These are phyloP conservation scores for Isatis lusitanica DNA, from an alignment of 441 rosid genomes.

Conservation along the genomic window DNA sequence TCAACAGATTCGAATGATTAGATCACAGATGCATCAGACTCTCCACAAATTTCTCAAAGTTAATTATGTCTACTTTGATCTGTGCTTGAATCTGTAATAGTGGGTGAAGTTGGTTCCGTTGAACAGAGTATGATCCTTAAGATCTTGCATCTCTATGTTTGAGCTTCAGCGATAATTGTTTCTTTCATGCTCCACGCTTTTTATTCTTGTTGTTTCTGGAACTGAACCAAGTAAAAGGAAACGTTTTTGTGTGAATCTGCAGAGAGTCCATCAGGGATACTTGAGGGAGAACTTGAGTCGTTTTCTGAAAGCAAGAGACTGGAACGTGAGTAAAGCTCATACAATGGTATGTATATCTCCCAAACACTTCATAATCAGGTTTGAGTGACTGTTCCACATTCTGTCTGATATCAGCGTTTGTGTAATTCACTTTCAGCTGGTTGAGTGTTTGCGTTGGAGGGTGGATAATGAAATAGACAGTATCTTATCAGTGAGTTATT, in stretches of 20 bases:
- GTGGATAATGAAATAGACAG: constrained; percentile 78
- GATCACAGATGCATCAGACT: constrained; percentile 12
- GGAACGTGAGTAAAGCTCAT: constrained; percentile 81
- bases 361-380: background rate
- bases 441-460: constrained; percentile 89
- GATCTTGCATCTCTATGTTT: background rate
- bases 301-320: constrained; percentile 87
- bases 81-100: constrained; percentile 1
- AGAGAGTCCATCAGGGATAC: constrained; percentile 88
- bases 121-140: background rate
- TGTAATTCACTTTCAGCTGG: constrained; percentile 51
- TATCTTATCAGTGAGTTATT: constrained; percentile 65
- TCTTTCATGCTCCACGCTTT: background rate
- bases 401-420: constrained; percentile 11
- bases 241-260: constrained; percentile 27
- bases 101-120: background rate
- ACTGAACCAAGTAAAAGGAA: background rate
- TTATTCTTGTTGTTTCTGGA: background rate
- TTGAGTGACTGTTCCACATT: background rate
- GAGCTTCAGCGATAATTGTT: background rate
- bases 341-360: constrained; percentile 56
- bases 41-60: background rate
- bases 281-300: constrained; percentile 69
- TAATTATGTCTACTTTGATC: background rate
- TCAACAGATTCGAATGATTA: background rate